Evolutionary conservation across 1,284 basidiomycete species (phyloP), one percentile per base, ranked within the genome.

Genomic region (Ustilago tritici): DNA sequence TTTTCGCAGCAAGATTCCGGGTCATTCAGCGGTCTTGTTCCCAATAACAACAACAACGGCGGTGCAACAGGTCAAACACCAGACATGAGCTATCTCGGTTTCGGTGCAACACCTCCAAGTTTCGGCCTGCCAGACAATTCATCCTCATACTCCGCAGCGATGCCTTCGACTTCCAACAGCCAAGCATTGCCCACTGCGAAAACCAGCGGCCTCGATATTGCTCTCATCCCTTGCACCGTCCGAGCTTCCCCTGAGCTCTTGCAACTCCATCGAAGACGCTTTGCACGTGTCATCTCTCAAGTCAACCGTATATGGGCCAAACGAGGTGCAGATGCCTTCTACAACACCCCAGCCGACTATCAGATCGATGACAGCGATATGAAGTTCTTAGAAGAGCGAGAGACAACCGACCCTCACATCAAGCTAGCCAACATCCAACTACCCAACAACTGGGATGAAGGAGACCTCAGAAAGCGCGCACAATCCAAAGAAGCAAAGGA

Each of bases 361-460:
- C 63, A 67, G 59, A 54, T 74, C 14, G 58, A 66, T 53, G 64
- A 70, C 9, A 38, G 54, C 3, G 71, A 78, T 38, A 40, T 68
- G 52, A 61, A 53, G 14, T 65, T 40, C 6, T 35, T 78, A 19
- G 56, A 74, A 35, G 56, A 74, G 11, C 34, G 63, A n/a, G 70
- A 74, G 38, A 38, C 52, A 3, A 49, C 28, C 40, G 70, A 65
- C 40, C 61, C 70, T n/a, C 61, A 70, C 36, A 38, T 69, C 54
- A 74, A 65, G 63, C 50, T 78, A 12, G 70, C 76, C 4, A 41
- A 8, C 40, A 59, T 56, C 1, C 53, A 28, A 0, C 53, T 76
- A 14, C 74, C 74, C 58, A 71, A 76, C 43, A 38, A 43, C 4
- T 76, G 74, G 74, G 74, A 76, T 28, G 74, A 76, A 28, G 74